These are phyloP conservation scores for Cucurbita maxima DNA, from an alignment of 306 rosid genomes.

Conservation along the genomic window DNA sequence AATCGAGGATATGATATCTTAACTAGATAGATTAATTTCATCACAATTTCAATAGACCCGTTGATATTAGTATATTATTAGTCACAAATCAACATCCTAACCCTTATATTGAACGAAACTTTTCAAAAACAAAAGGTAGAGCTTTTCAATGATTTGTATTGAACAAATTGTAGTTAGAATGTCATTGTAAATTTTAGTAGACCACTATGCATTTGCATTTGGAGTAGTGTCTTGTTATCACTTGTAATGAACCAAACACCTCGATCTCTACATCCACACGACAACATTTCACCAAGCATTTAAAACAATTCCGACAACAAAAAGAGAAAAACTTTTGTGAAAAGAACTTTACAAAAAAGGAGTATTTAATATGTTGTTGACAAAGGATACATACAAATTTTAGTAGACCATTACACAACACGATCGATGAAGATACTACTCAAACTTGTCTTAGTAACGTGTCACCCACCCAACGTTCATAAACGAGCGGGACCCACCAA, in stretches of 20 bases:
- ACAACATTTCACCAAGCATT: background rate
- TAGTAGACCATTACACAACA: background rate
- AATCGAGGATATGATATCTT: too few species aligned
- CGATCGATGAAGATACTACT: background rate
- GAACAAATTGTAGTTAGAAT: background rate
- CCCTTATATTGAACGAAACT: too few species aligned
- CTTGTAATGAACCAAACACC: background rate
- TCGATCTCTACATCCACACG: too few species aligned
- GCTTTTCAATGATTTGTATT: background rate
- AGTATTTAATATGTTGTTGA: background rate
- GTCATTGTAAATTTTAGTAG: background rate
- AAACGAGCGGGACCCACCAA: background rate
- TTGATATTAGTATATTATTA: too few species aligned
- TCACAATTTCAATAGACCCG: too few species aligned
- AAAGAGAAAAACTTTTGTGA: background rate
- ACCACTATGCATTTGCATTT: background rate
- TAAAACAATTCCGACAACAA: background rate
- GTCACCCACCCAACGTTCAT: background rate
- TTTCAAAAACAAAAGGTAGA: background rate
- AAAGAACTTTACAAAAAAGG: background rate
- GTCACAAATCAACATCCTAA: background rate
- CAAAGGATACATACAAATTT: background rate
- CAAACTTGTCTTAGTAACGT: background rate
- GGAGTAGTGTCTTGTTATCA: background rate
- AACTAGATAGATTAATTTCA: too few species aligned